Conservation (phyloP, 208 protist genomes). For the Herpetomonas tarakana region DNA sequence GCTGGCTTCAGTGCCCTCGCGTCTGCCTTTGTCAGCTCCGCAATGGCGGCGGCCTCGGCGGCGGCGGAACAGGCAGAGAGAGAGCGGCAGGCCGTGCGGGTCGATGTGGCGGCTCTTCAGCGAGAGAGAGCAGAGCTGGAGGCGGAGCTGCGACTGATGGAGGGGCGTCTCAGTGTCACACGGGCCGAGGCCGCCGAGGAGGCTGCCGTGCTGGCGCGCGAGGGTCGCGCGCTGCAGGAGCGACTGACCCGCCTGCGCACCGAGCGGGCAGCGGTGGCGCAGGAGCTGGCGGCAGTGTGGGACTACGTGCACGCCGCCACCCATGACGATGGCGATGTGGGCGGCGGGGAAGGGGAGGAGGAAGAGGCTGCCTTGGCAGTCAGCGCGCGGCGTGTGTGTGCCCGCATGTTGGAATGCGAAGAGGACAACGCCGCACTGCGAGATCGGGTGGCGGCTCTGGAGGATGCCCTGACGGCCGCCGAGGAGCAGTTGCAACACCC, state of each 20-base stretch:
- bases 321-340: neutral
- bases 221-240: neutral
- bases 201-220: neutral
- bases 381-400: conserved; percentile 1
- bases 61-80: neutral
- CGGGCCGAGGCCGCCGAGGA: neutral
- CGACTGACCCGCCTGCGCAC: neutral
- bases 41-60: neutral
- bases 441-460: neutral
- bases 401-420: neutral
- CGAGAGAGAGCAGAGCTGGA: neutral
- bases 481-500: neutral
- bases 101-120: neutral
- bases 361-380: neutral
- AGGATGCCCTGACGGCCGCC: neutral
- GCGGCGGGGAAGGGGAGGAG: conserved; percentile 6
- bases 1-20: conserved; percentile 3
- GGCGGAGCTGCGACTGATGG: neutral
- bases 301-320: neutral
- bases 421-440: neutral
- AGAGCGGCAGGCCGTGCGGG: neutral
- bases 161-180: neutral
- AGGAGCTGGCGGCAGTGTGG: neutral
- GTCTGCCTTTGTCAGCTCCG: neutral
- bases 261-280: neutral